Evolutionary conservation across 495 filamentous ascomycete genomes (phyloP).

Genomic region (Neurospora sublineolata): DNA sequence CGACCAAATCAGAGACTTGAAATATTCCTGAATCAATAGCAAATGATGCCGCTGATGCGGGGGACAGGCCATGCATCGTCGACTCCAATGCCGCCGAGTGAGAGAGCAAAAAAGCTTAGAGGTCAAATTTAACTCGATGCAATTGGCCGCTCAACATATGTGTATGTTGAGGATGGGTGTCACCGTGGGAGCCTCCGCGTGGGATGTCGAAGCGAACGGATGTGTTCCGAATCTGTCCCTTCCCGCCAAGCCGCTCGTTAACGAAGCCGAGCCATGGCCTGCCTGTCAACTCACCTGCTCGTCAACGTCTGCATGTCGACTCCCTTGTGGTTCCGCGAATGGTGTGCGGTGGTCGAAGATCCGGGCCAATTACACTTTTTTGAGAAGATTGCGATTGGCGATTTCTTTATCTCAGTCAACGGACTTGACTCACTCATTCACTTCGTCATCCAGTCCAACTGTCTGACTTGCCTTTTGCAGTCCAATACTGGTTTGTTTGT

Average conservation of each 20-base stretch:
- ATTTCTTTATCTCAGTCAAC: neutral
- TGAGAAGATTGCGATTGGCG: neutral
- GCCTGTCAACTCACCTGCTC: conserved; percentile 1
- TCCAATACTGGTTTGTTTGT: too few species aligned
- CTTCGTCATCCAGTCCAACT: neutral
- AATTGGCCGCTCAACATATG: neutral
- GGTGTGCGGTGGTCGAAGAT: neutral
- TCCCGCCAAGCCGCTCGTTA: neutral
- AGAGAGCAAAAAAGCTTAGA: neutral
- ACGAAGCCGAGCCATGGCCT: neutral
- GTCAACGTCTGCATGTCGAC: neutral
- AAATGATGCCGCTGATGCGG: neutral
- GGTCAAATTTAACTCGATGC: neutral
- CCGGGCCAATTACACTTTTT: neutral
- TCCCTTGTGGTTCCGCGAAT: neutral
- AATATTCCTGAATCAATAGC: neutral
- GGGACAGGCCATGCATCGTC: neutral
- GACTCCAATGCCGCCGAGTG: neutral
- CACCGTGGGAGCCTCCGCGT: conserved; percentile 5
- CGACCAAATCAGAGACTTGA: neutral
- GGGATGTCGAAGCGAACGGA: neutral
- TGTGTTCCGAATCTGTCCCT: conserved; percentile 13
- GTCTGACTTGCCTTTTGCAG: neutral
- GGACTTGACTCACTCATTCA: neutral
- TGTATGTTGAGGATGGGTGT: neutral